Evolutionary conservation across 2,329 filamentous ascomycete species (phyloP), one percentile per base, ranked within the genome.

Genomic region (Venturia nashicola): DNA sequence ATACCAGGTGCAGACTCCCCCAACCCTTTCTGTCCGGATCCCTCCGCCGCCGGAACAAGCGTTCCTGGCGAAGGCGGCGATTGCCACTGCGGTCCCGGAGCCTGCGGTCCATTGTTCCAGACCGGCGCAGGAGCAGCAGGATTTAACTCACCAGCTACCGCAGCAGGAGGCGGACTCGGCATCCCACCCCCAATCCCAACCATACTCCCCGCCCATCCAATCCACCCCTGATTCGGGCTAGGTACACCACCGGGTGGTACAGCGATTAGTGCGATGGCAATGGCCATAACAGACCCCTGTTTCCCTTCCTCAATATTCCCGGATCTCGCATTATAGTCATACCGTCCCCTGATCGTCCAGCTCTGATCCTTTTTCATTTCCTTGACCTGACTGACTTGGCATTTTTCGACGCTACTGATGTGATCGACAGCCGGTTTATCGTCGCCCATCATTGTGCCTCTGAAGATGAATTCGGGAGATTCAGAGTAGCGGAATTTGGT

Each of bases 291-390:
- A 18, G 34, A 40, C 2, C 61, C 39, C 23, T 59, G 40, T 34
- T 40, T 51, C 4, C 59, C 63, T 9, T 40, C 23, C 16, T 59
- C 63, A 11, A 39, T 18, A 18, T 64, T 59, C 14, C 63, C 63
- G 4, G 14, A 1, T n/a, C 46, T 44, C 12, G 5, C 18, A 39
- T 63, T 43, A 34, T 48, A 64, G 40, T 64, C 43, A 55, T 64
- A 64, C 5, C 46, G 3, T 2, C 63, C 63, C 32, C 27, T 51
- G 12, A 64, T 14, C 1, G 3, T 12, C 63, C 63, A 64, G 1
- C 4, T 36, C 44, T 64, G 63, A 32, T 51, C 63, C 27, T 14
- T 64, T 8, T 48, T 63, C 59, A 64, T 23, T 27, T 36, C 32
- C 39, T 16, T 32, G 5, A 61, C 9, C 20, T 16, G 18, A 18